Evolutionary conservation across 495 filamentous ascomycete species (phyloP), one percentile per base, ranked within the genome.

Genomic region (Pseudoneurospora amorphoporcata): DNA sequence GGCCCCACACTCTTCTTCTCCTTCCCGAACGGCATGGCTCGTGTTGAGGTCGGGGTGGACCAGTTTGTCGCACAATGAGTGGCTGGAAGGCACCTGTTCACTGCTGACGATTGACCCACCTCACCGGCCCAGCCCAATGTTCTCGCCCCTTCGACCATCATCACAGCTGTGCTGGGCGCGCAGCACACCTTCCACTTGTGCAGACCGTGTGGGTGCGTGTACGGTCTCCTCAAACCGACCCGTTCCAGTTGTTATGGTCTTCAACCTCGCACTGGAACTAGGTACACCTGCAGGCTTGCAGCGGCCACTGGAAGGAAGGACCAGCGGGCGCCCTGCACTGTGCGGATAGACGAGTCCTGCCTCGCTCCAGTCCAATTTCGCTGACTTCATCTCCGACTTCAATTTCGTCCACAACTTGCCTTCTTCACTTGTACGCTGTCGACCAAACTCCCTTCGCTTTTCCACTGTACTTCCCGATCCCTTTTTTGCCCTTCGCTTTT

Each of bases 311-410:
- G 45, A 53, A 65, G 53, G 14, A 65, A 35, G 53, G 14, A 23
- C 53, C 53, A 65, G 53, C 53, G 53, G 53, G 29, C 53, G 29
- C 53, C 53, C 29, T 65, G 53, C 53, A 65, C 53, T 35, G 53
- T 65, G 53, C 53, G 53, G 53, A 35, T 65, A 35, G 53, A 35
- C 53, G 53, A 65, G 29, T 65, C 53, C 53, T 65, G 53, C 23
- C 53, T 35, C 53, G 53, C 53, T 65, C 29, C 53, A 65, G 12
- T 65, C 74, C 70, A 74, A 70, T 72, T 71, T 75, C 68, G 70
- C 73, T 77, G 77, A 79, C 77, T 76, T 79, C 77, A 79, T 79
- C 76, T 79, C 76, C 77, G 75, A 70, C 77, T 74, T 74, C 74
- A 76, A 73, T 79, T 75, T 75, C 72, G 72, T 72, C 70, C 68